Conservation (phyloP, 108 stramenopile species). For the Stephanodiscus triporus region DNA sequence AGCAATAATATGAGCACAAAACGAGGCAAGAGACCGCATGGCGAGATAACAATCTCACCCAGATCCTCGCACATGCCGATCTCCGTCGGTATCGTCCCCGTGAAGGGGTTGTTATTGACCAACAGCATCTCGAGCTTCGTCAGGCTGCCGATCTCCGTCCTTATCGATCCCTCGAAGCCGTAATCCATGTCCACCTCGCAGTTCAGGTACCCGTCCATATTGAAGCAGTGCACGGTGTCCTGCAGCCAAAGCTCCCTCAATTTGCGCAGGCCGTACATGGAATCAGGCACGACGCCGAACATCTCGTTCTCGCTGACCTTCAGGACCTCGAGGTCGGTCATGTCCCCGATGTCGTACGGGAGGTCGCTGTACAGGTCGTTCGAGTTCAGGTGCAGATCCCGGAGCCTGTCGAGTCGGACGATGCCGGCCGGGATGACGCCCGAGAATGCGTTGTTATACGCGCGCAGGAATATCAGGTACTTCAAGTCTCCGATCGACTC, state of each 20-base stretch:
- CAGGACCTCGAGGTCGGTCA: conserved; percentile 42
- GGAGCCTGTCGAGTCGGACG: conserved; percentile 29
- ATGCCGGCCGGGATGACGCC: conserved; percentile 54
- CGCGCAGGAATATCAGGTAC: conserved; percentile 41
- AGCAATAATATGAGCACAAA: neutral
- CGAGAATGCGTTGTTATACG: conserved; percentile 38
- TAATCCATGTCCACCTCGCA: conserved; percentile 14
- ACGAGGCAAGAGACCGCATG: too few relatives aligned
- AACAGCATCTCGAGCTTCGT: conserved; percentile 21
- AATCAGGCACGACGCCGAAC: conserved; percentile 25
- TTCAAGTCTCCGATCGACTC: conserved; percentile 35
- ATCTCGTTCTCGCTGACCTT: conserved; percentile 23
- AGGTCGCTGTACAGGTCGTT: conserved; percentile 44
- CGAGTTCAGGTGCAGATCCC: conserved; percentile 26
- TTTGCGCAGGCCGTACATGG: conserved; percentile 27
- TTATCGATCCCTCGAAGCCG: conserved; percentile 46
- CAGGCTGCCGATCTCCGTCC: conserved; percentile 45
- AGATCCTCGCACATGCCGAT: conserved; percentile 46
- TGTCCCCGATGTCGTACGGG: conserved; percentile 48
- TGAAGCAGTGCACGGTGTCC: conserved; percentile 25
- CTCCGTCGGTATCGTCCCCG: conserved; percentile 52
- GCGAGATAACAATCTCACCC: conserved; percentile 29
- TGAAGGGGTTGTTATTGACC: conserved; percentile 52
- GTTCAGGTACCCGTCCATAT: conserved; percentile 12
- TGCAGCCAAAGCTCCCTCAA: conserved; percentile 37